Evolutionary conservation across 139 green algal genomes (phyloP).

Genomic region (Gonium pectorale): DNA sequence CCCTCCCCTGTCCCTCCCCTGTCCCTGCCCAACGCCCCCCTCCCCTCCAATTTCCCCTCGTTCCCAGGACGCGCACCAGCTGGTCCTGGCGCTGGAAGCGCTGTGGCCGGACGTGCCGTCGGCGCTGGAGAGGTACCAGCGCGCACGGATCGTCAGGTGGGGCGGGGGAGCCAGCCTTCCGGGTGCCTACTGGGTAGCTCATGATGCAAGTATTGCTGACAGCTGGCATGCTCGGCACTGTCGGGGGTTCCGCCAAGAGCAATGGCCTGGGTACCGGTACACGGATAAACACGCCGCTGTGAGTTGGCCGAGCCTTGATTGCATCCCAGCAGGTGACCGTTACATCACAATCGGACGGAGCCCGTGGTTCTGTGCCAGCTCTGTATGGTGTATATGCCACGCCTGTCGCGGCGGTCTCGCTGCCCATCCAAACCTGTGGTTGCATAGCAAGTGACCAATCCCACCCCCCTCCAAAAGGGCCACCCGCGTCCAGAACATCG

Average conservation of each 20-base stretch:
- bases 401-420: not conserved
- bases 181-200: too few relatives aligned
- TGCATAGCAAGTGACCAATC: not conserved
- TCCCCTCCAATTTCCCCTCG: not conserved
- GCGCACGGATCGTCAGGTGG: not conserved
- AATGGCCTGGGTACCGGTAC: too few relatives aligned
- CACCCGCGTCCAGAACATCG: not conserved
- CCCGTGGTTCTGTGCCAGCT: too few relatives aligned
- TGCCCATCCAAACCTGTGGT: not conserved
- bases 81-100: conserved; percentile 49
- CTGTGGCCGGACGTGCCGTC: conserved; percentile 46
- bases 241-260: too few relatives aligned
- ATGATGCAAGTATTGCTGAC: too few relatives aligned
- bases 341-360: too few relatives aligned
- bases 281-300: too few relatives aligned
- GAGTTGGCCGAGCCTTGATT: too few relatives aligned
- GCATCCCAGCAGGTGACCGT: too few relatives aligned
- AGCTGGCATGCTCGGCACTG: too few relatives aligned
- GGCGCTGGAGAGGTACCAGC: conserved; percentile 39
- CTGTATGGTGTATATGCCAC: not conserved
- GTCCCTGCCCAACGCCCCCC: not conserved
- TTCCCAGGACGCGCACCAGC: conserved; percentile 51
- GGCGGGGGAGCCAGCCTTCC: too few relatives aligned
- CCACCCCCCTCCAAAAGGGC: not conserved
- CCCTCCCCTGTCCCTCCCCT: too few relatives aligned